Evolutionary conservation across 768 basidiomycete genomes (phyloP).

Genomic region (Rhizopogon vulgaris): DNA sequence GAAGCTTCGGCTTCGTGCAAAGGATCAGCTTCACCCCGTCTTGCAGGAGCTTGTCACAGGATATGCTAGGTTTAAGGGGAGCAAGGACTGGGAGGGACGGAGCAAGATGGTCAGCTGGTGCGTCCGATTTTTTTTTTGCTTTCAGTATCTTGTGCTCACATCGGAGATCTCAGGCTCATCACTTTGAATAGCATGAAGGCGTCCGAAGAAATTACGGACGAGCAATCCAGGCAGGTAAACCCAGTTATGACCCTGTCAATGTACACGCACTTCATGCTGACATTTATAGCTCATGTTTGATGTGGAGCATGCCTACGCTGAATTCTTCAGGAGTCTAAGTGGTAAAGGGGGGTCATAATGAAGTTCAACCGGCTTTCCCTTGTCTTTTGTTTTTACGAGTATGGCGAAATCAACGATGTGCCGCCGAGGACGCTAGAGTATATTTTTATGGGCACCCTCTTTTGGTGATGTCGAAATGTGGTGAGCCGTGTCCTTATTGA

Average conservation of each 20-base stretch:
- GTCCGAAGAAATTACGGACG: conserved; percentile 92
- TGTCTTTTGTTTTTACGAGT: too few species aligned
- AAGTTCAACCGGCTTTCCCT: neutral
- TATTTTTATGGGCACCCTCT: too few species aligned
- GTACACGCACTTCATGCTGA: neutral
- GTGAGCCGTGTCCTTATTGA: too few species aligned
- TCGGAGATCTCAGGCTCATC: conserved; percentile 64
- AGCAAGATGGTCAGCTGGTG: conserved; percentile 92
- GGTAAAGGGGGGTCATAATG: conserved; percentile 22
- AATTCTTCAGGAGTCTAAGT: conserved; percentile 79
- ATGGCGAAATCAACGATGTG: too few species aligned
- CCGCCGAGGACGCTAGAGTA: too few species aligned
- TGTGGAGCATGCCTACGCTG: conserved; percentile 92
- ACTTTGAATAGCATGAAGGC: conserved; percentile 96
- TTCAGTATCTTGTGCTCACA: neutral
- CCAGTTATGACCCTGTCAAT: neutral
- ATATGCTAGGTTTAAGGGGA: conserved; percentile 90
- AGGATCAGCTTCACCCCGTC: conserved; percentile 93
- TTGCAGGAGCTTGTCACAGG: conserved; percentile 93
- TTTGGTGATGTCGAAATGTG: too few species aligned
- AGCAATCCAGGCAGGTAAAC: conserved; percentile 85
- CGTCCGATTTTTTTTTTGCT: conserved; percentile 16
- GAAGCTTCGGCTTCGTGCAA: conserved; percentile 88
- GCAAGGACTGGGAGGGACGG: conserved; percentile 94
- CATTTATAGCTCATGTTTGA: conserved; percentile 79